phyloP scores from a whole-genome alignment of 2,329 filamentous ascomycete species.

The Alternaria incomplexa region DNA sequence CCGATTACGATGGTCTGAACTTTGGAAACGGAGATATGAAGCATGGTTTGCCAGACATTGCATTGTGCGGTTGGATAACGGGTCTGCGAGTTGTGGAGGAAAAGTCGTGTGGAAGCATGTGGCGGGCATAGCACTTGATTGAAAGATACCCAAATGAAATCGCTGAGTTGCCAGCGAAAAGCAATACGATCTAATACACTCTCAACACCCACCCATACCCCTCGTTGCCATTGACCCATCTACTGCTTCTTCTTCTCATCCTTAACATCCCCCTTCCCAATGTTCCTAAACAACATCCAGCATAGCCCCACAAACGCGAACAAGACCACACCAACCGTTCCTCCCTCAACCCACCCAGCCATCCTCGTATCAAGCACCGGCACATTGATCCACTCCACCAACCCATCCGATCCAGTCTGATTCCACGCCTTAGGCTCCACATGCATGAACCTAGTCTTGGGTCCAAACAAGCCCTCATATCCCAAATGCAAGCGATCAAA shows the following conservation, averaged over 20 bases:
- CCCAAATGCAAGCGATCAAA: slow-evolving; percentile 87
- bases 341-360: slow-evolving; percentile 49
- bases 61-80: neutral
- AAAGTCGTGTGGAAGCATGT: neutral
- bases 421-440: slow-evolving; percentile 39
- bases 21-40: neutral
- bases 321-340: slow-evolving; percentile 52
- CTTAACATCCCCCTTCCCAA: slow-evolving; percentile 2
- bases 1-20: slow-evolving; percentile 22
- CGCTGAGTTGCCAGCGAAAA: slow-evolving; percentile 1
- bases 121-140: neutral
- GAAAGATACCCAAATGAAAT: slow-evolving; percentile 14
- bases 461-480: slow-evolving; percentile 80
- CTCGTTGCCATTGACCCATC: neutral
- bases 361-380: slow-evolving; percentile 51
- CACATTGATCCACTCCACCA: slow-evolving; percentile 47
- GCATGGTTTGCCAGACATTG: neutral
- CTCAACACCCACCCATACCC: neutral
- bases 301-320: slow-evolving; percentile 54
- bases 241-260: slow-evolving; percentile 29
- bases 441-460: slow-evolving; percentile 84
- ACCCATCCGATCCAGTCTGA: neutral
- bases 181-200: neutral
- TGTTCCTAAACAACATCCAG: slow-evolving; percentile 47
- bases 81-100: too few relatives aligned